Conservation (phyloP, 495 filamentous ascomycete species). For the Lepidopterella palustris region DNA sequence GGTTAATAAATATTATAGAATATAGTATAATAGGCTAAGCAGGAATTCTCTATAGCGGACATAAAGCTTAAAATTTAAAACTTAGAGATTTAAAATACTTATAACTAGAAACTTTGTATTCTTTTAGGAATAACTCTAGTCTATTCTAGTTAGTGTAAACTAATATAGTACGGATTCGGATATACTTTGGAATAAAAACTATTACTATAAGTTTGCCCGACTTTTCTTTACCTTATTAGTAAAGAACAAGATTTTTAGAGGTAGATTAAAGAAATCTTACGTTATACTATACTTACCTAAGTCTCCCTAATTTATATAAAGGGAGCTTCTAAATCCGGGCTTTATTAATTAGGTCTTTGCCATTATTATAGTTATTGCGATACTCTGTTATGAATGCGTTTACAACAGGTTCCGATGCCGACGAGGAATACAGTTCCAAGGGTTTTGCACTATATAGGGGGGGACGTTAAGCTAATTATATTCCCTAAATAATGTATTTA, state of each 20-base stretch:
- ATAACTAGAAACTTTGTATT: not conserved
- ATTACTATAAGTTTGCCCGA: not conserved
- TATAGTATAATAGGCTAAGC: too few relatives aligned
- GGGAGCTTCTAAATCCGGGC: not conserved
- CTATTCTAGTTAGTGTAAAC: not conserved
- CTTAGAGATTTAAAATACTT: not conserved
- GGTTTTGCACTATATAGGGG: too few relatives aligned
- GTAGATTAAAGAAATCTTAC: not conserved
- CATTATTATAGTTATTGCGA: not conserved
- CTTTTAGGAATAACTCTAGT: not conserved
- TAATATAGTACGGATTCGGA: not conserved
- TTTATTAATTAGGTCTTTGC: not conserved
- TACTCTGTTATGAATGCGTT: not conserved
- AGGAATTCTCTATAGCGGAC: too few relatives aligned
- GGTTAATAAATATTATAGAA: not conserved
- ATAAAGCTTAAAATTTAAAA: not conserved
- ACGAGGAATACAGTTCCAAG: too few relatives aligned
- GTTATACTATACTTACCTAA: not conserved
- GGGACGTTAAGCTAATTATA: too few relatives aligned
- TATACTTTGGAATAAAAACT: not conserved
- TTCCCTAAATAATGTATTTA: too few relatives aligned
- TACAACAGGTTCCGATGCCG: not conserved
- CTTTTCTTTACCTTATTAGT: not conserved
- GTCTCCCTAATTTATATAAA: not conserved
- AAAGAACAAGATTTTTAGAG: not conserved